Percentiles rank a stretch among this genome's conserved stretches.
Evolutionary conservation across 345 rosid genomes (phyloP).

Genomic region (Eucalyptus regnans): DNA sequence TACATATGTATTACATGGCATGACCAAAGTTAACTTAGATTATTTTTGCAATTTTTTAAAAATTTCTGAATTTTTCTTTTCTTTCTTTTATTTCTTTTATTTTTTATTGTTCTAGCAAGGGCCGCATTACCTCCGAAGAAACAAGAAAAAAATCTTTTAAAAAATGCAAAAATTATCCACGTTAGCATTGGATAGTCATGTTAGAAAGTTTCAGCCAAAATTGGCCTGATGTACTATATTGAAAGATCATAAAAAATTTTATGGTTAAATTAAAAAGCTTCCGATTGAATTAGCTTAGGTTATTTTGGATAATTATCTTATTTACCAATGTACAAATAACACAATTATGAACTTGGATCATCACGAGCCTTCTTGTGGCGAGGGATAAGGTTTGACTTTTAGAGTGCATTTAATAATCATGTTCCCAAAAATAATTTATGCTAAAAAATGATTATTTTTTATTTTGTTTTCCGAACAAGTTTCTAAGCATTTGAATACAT

Average conservation of each 20-base stretch:
- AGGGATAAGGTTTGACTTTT: not conserved
- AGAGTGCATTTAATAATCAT: no score
- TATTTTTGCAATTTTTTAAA: no score
- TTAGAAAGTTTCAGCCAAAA: no score
- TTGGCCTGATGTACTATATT: rapidly evolving
- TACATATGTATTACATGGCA: not conserved
- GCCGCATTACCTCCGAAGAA: rapidly evolving
- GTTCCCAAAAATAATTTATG: no score
- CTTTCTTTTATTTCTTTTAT: no score
- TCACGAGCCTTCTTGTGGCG: not conserved
- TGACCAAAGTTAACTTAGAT: rapidly evolving
- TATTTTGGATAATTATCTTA: not conserved
- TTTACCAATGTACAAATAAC: not conserved
- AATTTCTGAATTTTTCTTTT: not conserved
- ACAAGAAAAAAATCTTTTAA: no score
- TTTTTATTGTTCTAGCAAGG: not conserved
- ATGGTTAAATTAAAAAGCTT: no score
- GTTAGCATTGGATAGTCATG: rapidly evolving
- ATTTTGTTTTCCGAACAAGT: no score
- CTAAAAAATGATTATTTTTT: no score
- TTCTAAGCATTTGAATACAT: no score
- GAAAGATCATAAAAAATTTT: no score
- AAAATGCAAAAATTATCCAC: not conserved
- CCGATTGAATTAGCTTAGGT: not conserved
- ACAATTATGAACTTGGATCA: not conserved